Conservation (phyloP, 1,284 basidiomycete species). For the Puccinia sorghi region DNA sequence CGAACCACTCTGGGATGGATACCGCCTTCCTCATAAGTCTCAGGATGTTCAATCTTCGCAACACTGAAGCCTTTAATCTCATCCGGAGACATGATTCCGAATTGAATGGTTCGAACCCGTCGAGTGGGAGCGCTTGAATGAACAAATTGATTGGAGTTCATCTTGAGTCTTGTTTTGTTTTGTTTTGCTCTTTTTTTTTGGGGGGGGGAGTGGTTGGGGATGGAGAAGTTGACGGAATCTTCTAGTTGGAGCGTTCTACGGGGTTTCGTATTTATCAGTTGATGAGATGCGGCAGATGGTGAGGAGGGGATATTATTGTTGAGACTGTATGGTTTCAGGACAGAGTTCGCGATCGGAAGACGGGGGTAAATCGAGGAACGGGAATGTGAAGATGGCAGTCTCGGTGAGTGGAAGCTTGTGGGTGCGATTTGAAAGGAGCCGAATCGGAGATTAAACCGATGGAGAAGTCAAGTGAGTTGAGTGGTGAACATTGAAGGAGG, state of each 20-base stretch:
- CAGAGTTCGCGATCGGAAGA: constrained; percentile 11
- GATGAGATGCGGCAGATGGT: not conserved
- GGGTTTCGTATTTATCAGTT: not conserved
- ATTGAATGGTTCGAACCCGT: constrained; percentile 96
- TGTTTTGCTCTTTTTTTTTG: not conserved
- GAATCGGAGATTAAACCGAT: not conserved
- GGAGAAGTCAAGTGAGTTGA: not conserved
- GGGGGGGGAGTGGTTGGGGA: not conserved
- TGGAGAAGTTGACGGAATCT: not conserved
- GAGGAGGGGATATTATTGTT: constrained; percentile 2
- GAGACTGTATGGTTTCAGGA: not conserved
- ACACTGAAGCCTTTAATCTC: constrained; percentile 79
- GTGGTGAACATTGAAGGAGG: not conserved
- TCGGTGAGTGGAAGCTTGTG: not conserved
- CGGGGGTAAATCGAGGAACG: not conserved
- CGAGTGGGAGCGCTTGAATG: constrained; percentile 89
- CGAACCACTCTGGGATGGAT: constrained; percentile 52
- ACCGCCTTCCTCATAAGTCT: constrained; percentile 93
- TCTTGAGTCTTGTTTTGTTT: not conserved
- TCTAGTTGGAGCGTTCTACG: not conserved
- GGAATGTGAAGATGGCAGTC: not conserved
- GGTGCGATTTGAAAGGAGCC: not conserved
- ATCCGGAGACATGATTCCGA: constrained; percentile 98
- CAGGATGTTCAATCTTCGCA: constrained; percentile 95
- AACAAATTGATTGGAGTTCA: constrained; percentile 61